phyloP scores from a whole-genome alignment of 768 basidiomycete genomes.

The Mrakia frigida region DNA sequence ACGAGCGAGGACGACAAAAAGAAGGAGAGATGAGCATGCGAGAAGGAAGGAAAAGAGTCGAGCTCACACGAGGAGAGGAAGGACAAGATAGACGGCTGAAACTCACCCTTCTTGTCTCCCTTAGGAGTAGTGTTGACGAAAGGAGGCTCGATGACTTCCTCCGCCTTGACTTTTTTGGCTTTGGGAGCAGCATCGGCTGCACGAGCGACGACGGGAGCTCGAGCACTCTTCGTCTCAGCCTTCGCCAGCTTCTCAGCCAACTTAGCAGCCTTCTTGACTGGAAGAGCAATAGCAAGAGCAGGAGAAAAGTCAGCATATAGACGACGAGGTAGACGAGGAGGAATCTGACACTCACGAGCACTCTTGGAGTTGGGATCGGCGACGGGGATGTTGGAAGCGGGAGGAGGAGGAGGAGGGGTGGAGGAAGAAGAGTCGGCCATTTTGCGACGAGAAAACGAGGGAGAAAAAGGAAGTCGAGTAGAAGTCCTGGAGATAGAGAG shows the following conservation, averaged over 20 bases:
- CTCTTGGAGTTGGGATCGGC: conserved; percentile 17
- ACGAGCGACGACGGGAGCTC: conserved; percentile 45
- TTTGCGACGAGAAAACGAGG: background rate
- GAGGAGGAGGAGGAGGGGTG: background rate
- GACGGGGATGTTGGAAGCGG: background rate
- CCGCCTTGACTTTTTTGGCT: conserved; percentile 65
- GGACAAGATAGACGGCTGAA: too few relatives aligned
- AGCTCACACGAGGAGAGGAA: background rate
- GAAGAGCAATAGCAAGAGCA: background rate
- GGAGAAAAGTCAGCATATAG: background rate
- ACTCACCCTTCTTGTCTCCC: conserved; percentile 86
- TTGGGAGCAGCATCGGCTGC: conserved; percentile 24
- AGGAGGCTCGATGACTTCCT: conserved; percentile 58
- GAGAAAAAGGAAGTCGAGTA: background rate
- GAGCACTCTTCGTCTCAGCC: conserved; percentile 45
- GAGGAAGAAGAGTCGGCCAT: conserved; percentile 4
- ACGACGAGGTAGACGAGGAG: background rate
- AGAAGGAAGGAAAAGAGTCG: background rate
- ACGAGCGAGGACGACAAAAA: conserved; percentile 15
- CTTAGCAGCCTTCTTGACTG: conserved; percentile 51
- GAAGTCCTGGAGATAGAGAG: background rate
- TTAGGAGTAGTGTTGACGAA: conserved; percentile 84
- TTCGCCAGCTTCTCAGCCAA: conserved; percentile 48
- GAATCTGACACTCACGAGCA: background rate
- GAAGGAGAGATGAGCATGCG: background rate